These are phyloP conservation scores for Yamadazyma olivae DNA, from an alignment of 805 yeast genomes.

Conservation along the genomic window DNA sequence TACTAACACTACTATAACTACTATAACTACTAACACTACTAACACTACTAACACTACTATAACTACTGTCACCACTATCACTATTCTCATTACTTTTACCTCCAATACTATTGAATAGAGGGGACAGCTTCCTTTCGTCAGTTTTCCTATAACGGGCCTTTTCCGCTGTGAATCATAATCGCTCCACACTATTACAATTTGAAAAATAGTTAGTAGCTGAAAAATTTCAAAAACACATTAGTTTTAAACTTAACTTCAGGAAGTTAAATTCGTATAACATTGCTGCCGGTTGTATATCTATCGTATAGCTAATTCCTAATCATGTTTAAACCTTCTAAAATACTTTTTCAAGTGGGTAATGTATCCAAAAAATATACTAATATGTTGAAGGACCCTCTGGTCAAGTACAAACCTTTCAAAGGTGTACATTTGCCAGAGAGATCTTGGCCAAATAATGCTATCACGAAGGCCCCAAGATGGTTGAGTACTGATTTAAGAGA, in stretches of 20 bases:
- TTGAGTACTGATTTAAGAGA: constrained; percentile 76
- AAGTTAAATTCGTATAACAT: too few relatives aligned
- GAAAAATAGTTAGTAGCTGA: constrained; percentile 1
- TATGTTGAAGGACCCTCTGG: constrained; percentile 71
- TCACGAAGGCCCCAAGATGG: constrained; percentile 77
- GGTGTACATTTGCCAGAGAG: constrained; percentile 58
- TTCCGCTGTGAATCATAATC: constrained; percentile 6
- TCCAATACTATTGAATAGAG: neutral
- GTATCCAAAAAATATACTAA: constrained; percentile 10
- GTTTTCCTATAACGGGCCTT: constrained; percentile 5
- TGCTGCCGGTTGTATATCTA: too few relatives aligned
- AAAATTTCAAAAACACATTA: constrained; percentile 1
- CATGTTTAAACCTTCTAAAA: constrained; percentile 12
- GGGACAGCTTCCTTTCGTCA: neutral
- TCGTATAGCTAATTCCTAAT: too few relatives aligned
- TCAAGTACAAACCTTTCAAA: constrained; percentile 55
- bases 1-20: too few relatives aligned
- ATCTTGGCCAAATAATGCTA: constrained; percentile 67
- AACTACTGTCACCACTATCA: neutral
- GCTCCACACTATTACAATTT: constrained; percentile 8
- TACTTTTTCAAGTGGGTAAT: constrained; percentile 12
- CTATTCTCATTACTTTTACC: neutral
- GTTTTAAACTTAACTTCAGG: neutral
- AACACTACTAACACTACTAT: too few relatives aligned
- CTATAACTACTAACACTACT: too few relatives aligned